Evolutionary conservation across 1,284 basidiomycete genomes (phyloP), one percentile per base, ranked within the genome.

Genomic region (Pterulicium gracile): DNA sequence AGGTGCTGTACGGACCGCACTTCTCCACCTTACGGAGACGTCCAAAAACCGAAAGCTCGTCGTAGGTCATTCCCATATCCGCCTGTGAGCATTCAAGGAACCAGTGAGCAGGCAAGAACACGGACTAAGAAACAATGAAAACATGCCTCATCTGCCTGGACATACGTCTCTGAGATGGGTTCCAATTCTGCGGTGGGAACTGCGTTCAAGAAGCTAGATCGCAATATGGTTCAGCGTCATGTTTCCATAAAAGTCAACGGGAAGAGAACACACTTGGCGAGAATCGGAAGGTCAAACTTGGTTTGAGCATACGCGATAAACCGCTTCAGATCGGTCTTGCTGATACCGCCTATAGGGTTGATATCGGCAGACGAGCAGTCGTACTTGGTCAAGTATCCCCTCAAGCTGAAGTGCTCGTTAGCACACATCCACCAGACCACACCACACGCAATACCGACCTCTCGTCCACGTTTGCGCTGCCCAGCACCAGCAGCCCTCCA

Each of bases 1-100:
- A 99, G 75, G 88, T 97, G 67, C 86, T 87, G 65, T 93, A 98
- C 1, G 96, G 95, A 1, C 96, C 96, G 56, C 91, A 94, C 66
- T 98, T 98, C 57, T 94, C 90, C 23, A 96, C 81, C 66, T 99
- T 98, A 48, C 96, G 80, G 32, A 99, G 72, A 24, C 93, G 73
- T 22, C 95, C 96, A 57, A 94, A 96, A 20, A 92, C 79, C 4
- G 88, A 92, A 14, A 99, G 75, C 59, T 98, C 95, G 57, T 98
- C 90, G 62, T 98, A 98, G 1, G 95, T 97, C 94, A 98, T 98
- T 18, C 95, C 96, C 92, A 96, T 95, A 58, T 98, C 95, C 7
- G 81, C 90, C 85, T 89, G 43, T 32, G 10, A 19, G 24, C 43
- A 14, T 1, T 4, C 2, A 17, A 27, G 14, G 12, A 34, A 47